Conservation (phyloP, 169 alveolate species). For the Plasmodium inui region DNA sequence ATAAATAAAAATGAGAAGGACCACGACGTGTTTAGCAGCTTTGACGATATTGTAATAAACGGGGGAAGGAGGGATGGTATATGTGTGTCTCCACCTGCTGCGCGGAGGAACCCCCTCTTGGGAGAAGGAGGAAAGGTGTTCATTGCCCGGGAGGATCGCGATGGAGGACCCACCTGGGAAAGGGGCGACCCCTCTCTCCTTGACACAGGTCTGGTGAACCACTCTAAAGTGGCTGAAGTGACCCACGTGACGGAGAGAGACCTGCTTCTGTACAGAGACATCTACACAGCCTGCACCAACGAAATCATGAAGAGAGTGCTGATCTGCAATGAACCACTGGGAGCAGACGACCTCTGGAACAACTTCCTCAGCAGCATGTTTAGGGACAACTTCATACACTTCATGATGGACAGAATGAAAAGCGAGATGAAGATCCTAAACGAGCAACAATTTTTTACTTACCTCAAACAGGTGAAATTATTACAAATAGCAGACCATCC, state of each 20-base stretch:
- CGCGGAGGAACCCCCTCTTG: background rate
- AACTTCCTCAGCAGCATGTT: slow-evolving; percentile 50
- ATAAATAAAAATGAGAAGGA: slow-evolving; percentile 73
- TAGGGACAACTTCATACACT: slow-evolving; percentile 37
- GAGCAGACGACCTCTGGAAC: slow-evolving; percentile 17
- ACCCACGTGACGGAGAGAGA: background rate
- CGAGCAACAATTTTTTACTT: slow-evolving; percentile 34
- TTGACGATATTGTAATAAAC: slow-evolving; percentile 51
- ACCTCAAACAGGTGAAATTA: slow-evolving; percentile 40
- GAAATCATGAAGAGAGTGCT: slow-evolving; percentile 33
- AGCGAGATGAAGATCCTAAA: slow-evolving; percentile 5
- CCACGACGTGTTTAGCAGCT: slow-evolving; percentile 30
- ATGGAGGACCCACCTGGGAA: background rate
- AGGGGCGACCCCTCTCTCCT: background rate
- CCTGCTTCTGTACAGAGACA: slow-evolving; percentile 25
- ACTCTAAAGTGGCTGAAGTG: background rate
- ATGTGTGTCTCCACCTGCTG: background rate
- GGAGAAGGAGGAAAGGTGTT: background rate
- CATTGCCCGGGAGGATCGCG: background rate
- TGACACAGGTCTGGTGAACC: background rate
- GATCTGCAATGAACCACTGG: slow-evolving; percentile 20
- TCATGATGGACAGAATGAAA: slow-evolving; percentile 22
- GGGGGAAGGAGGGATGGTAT: background rate
- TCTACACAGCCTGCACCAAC: slow-evolving; percentile 25
- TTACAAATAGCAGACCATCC: slow-evolving; percentile 23